Evolutionary conservation across 176 grass and related monocot species (phyloP), one percentile per base, ranked within the genome.

Genomic region (Ensete glaucum): DNA sequence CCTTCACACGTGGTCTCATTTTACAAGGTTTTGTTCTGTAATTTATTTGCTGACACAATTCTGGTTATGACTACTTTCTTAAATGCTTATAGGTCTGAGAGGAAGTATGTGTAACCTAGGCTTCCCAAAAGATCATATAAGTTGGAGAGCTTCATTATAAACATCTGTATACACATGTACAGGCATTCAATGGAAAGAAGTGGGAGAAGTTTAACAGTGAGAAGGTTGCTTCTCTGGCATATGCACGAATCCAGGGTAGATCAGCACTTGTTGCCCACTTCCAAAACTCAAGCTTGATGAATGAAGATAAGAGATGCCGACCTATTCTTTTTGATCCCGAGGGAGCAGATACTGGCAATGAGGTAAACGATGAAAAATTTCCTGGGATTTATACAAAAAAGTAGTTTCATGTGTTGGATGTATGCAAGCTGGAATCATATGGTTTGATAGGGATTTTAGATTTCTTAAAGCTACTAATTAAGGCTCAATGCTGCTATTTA

Each of bases 1-100:
- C 64, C 82, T 75, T 23, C 51, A 52, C 68, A 81, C 52, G 78
- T 88, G 59, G 67, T 88, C 65, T 88, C 86, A 0, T 84, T 88
- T 62, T 81, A 81, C 78, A 62, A 88, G 86, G 86, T 88, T 59
- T 29, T 54, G 67, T 73, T 60, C 48, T 26, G 25, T 60, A 56
- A 17, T 20, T 20, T 19, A 19, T 23, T 34, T 21, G 14, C 67
- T 19, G 7, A 19, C 15, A 20, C 67, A 34, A 43, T 50, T 4
- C 24, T n/a, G 11, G 14, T 48, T 50, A 10, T 13, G 9, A 14
- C 2, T 10, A 9, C 16, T 50, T 24, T 70, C 10, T 10, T 6
- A 48, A 70, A 16, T 49, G 2, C 11, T 17, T 20, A 34, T 11
- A 50, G 8, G 8, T 70, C 57, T 9, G 4, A 5, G 34, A 50